Conservation (phyloP, 345 rosid species). For the Punica granatum region DNA sequence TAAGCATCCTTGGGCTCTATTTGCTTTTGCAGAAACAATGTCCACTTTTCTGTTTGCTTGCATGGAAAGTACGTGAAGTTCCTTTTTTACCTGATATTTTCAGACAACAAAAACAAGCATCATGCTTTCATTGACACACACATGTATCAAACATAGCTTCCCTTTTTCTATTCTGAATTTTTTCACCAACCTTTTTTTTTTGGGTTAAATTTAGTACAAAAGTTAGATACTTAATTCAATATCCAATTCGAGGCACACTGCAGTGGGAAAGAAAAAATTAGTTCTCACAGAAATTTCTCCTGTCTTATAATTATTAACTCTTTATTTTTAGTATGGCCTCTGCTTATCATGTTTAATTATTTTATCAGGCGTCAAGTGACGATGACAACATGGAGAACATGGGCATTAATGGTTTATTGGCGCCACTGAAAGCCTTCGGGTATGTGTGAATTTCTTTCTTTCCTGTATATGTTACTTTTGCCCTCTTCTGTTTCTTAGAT, state of each 20-base stretch:
- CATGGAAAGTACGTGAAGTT: neutral
- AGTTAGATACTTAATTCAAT: neutral
- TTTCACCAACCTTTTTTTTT: no score
- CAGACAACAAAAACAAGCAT: no score
- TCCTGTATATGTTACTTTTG: neutral
- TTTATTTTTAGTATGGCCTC: neutral
- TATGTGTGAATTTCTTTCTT: constrained; percentile 19
- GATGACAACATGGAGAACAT: constrained; percentile 77
- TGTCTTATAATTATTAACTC: neutral
- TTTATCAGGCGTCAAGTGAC: constrained; percentile 50
- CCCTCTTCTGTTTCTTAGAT: neutral
- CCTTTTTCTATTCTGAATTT: no score
- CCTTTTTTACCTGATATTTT: neutral
- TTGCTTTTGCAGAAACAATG: neutral
- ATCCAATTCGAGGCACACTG: neutral
- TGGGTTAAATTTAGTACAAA: neutral
- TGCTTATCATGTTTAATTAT: constrained; percentile 10
- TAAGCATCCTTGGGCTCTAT: constrained; percentile 23
- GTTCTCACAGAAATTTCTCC: neutral
- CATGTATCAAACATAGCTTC: no score
- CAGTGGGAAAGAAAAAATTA: neutral
- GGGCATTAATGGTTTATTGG: constrained; percentile 86
- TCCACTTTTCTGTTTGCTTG: neutral
- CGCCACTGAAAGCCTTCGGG: constrained; percentile 98
- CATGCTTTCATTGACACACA: no score